Evolutionary conservation across 371 early-diverging fungal species (phyloP).

Genomic region (Smittium culicis): DNA sequence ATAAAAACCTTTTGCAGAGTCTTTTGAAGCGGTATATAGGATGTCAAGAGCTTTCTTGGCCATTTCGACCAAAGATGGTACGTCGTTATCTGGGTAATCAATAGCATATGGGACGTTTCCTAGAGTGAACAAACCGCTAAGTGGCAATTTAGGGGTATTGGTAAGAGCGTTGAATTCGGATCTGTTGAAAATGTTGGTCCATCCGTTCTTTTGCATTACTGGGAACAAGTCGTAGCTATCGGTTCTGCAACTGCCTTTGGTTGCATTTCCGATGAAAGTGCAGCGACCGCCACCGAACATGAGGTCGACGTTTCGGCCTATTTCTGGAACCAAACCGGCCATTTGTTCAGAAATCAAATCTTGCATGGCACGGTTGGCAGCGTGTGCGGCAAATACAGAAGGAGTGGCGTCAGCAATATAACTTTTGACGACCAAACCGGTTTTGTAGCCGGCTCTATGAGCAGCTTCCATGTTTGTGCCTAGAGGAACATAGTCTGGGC

Average conservation of each 20-base stretch:
- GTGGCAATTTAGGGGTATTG: constrained; percentile 40
- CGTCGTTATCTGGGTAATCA: constrained; percentile 44
- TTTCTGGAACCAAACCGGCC: constrained; percentile 56
- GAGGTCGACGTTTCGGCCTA: constrained; percentile 70
- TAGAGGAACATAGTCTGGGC: constrained; percentile 43
- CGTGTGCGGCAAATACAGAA: constrained; percentile 68
- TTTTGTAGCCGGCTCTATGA: constrained; percentile 55
- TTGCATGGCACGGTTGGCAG: constrained; percentile 55
- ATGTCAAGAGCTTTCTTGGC: constrained; percentile 45
- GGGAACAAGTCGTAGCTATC: constrained; percentile 51
- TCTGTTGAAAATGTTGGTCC: constrained; percentile 37
- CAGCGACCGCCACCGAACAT: constrained; percentile 87
- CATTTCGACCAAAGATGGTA: constrained; percentile 66
- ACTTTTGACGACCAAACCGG: constrained; percentile 83
- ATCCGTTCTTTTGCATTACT: constrained; percentile 39
- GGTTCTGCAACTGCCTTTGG: constrained; percentile 45
- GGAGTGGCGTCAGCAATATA: constrained; percentile 86
- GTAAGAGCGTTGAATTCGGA: constrained; percentile 44
- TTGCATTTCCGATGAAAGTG: constrained; percentile 54
- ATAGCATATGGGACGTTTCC: constrained; percentile 66
- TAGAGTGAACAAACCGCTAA: constrained; percentile 56
- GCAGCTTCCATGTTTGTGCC: constrained; percentile 91
- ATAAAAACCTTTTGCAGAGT: constrained; percentile 40
- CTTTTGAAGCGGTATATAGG: constrained; percentile 31
- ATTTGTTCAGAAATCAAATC: constrained; percentile 75